Percentiles rank a stretch among this genome's conserved stretches.
Conservation (phyloP, 805 yeast genomes). For the Jamesozyma jinghongensis region DNA sequence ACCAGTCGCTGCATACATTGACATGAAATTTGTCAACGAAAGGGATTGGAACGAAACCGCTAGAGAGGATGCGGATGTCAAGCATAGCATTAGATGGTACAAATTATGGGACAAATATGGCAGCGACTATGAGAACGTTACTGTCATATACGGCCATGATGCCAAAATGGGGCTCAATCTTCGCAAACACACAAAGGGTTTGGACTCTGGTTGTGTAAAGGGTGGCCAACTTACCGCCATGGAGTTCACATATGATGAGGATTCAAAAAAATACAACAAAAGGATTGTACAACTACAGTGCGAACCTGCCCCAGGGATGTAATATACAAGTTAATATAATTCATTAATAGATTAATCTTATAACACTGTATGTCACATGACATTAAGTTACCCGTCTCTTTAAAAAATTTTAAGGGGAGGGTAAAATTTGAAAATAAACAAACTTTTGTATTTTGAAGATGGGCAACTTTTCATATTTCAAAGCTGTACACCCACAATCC, state of each 20-base stretch:
- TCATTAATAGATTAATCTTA: too few relatives aligned
- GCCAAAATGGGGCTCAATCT: slow-evolving; percentile 67
- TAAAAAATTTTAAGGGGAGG: too few relatives aligned
- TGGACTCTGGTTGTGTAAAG: slow-evolving; percentile 74
- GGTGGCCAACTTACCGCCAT: slow-evolving; percentile 65
- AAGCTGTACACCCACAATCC: slow-evolving; percentile 4
- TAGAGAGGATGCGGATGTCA: slow-evolving; percentile 14
- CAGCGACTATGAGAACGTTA: slow-evolving; percentile 21
- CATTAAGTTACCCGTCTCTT: not conserved
- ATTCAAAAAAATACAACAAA: not conserved
- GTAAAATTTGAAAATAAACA: not conserved
- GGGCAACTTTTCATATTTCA: not conserved
- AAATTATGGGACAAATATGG: slow-evolving; percentile 39
- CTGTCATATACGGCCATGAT: slow-evolving; percentile 81
- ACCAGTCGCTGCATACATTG: slow-evolving; percentile 43
- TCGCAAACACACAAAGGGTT: slow-evolving; percentile 60
- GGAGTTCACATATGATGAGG: slow-evolving; percentile 12
- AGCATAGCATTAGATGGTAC: slow-evolving; percentile 42
- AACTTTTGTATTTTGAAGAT: not conserved
- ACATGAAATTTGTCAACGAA: slow-evolving; percentile 59
- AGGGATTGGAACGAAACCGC: slow-evolving; percentile 45
- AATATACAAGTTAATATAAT: too few relatives aligned
- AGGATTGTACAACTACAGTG: too few relatives aligned
- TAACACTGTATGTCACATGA: too few relatives aligned
- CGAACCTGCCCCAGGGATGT: too few relatives aligned